phyloP scores from a whole-genome alignment of 169 alveolate species.

The Cystoisospora suis region DNA sequence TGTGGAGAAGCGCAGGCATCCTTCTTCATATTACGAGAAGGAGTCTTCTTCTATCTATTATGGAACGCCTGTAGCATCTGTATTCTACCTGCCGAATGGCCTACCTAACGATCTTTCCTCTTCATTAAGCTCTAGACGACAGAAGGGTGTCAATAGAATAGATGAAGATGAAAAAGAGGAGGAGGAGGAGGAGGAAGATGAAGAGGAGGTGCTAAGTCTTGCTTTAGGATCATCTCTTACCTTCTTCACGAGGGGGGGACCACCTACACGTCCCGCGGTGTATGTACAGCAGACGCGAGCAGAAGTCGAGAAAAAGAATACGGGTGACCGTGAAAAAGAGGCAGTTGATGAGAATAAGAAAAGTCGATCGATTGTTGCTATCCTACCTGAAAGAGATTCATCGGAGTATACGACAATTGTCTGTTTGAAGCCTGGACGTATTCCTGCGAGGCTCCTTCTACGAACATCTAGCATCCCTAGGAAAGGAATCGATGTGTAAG shows the following conservation, averaged over 20 bases:
- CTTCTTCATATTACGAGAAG: too few relatives aligned
- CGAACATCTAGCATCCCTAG: background rate
- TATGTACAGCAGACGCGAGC: background rate
- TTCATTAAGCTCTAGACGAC: too few relatives aligned
- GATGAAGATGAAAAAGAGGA: too few relatives aligned
- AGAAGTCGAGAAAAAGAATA: background rate
- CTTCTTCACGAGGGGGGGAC: constrained; percentile 38
- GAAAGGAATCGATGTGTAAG: constrained; percentile 2
- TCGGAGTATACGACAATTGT: background rate
- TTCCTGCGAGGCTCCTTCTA: background rate
- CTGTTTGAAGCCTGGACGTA: background rate
- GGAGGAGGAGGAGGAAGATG: too few relatives aligned
- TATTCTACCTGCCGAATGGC: too few relatives aligned
- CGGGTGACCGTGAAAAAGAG: background rate
- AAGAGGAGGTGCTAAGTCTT: background rate
- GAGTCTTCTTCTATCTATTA: too few relatives aligned
- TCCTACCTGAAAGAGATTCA: background rate
- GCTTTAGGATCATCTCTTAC: constrained; percentile 17
- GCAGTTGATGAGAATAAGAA: background rate
- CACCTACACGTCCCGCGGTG: constrained; percentile 7
- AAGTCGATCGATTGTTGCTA: background rate
- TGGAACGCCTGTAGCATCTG: too few relatives aligned
- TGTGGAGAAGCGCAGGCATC: too few relatives aligned
- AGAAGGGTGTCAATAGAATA: too few relatives aligned
- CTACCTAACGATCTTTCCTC: too few relatives aligned